These are phyloP conservation scores for Thermothielavioides terrestris DNA, from an alignment of 495 filamentous ascomycete species.

Conservation along the genomic window DNA sequence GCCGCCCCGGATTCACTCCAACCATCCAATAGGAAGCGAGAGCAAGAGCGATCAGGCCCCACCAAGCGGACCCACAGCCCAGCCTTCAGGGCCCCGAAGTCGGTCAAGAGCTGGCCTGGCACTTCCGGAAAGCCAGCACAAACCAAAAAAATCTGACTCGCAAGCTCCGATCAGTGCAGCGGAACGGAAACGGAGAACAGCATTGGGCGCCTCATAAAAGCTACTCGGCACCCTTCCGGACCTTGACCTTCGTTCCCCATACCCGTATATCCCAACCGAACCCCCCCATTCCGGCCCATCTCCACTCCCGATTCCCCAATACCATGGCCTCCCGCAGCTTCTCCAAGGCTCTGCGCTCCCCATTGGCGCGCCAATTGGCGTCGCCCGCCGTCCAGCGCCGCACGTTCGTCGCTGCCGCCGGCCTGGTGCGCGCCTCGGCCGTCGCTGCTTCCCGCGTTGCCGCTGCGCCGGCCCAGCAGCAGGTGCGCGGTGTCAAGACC, in stretches of 20 bases:
- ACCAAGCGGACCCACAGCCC: constrained; percentile 12
- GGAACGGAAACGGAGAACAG: constrained; percentile 19
- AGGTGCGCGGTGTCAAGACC: constrained; percentile 70
- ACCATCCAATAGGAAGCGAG: constrained; percentile 6
- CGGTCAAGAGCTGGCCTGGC: constrained; percentile 22
- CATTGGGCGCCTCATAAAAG: constrained; percentile 18
- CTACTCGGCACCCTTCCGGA: not conserved
- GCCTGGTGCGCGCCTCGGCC: constrained; percentile 46
- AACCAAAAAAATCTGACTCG: constrained; percentile 26
- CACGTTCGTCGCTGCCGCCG: constrained; percentile 60
- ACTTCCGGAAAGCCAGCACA: constrained; percentile 9
- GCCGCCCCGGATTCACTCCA: constrained; percentile 16
- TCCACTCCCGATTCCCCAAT: constrained; percentile 26
- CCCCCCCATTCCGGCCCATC: constrained; percentile 18
- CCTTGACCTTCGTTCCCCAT: constrained; percentile 11
- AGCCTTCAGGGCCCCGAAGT: constrained; percentile 22
- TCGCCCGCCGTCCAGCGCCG: constrained; percentile 58
- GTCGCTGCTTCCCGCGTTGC: constrained; percentile 45
- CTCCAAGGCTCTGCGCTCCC: constrained; percentile 69
- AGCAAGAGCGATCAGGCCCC: constrained; percentile 7
- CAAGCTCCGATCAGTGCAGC: constrained; percentile 13
- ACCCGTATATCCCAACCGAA: constrained; percentile 11
- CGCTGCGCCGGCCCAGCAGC: constrained; percentile 45
- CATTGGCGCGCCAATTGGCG: constrained; percentile 63
- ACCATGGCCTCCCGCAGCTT: constrained; percentile 84